Base-by-base conservation (phyloP, 257 asterid genomes). In the Solanum chmielewskii region DNA sequence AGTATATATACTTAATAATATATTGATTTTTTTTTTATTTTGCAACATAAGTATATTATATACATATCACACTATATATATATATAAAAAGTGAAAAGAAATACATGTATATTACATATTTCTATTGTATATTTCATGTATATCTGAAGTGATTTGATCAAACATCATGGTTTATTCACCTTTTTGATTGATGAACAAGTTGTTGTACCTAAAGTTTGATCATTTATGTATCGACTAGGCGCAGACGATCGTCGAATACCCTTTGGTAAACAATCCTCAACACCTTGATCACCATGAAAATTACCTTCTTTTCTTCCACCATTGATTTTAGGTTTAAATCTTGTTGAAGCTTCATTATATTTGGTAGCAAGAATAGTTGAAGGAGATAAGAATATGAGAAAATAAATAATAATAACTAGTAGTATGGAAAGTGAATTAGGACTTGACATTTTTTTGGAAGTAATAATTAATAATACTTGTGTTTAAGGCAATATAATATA, bases 211-310 rank as follows among this genome's bases (percentile, higher is more conserved):
- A 93, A 90, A 29, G 95, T 91, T 69, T 92, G 91, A 82, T 89
- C 75, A 39, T 93, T 93, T 64, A 89, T 94, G 83, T 91, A 93
- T 11, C 95, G 92, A 39, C 98, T 94, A 3, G 97, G 98, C n/a
- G 92, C 97, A 56, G 98, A 94, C 2, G 91, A 88, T 39, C 87
- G 90, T 14, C 91, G 88, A 23, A 91, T 88, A 41, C 97, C 97
- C 85, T 93, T 93, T 15, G 98, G 98, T 93, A 93, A 56, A 88
- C 98, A 93, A 37, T 90, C 87, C 86, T 93, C 94, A 39, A 93
- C 80, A 18, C 88, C 91, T 80, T 90, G 87, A 23, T 90, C 89
- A 39, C 86, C 90, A 7, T 62, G 86, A 7, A 41, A 16, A 9
- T 83, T 76, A 21, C 44, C 84, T 6, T 83, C 78, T 3, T 42